Evolutionary conservation across 2,329 filamentous ascomycete genomes (phyloP), one percentile per base, ranked within the genome.

Genomic region (Ophiocordyceps unilateralis): DNA sequence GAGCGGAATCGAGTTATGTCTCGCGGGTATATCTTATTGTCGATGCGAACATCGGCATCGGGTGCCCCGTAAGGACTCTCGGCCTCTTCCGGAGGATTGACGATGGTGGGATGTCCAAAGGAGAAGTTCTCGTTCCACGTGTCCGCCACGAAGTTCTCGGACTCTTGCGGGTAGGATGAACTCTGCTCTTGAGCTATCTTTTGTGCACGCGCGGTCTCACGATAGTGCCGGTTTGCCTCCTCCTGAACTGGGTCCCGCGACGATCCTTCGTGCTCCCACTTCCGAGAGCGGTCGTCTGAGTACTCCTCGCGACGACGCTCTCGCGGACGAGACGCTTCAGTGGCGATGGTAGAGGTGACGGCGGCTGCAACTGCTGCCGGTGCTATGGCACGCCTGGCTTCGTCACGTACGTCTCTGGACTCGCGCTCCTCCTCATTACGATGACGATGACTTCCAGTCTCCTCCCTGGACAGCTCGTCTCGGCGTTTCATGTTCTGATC

Each of bases 1-100:
- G 56, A 50, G 10, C 55, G 50, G 53, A 67, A 62, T 38, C 54
- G 56, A 45, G 57, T 47, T 43, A 75, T 56, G 24, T 78, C 70
- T 36, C 56, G 55, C 5, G 76, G 76, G 43, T 67, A 63, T 47
- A 79, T 66, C 46, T 71, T 58, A 50, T 77, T 70, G 53, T 80
- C 76, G 45, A 78, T 70, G 42, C 62, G 64, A 43, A 80, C 74
- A 54, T 81, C 76, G n/a, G 76, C 76, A 51, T 81, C 65, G 2
- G 76, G 76, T 8, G 58, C 70, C 47, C 70, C 72, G 44, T 72
- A 81, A 9, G 58, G 66, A 43, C 64, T 68, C 56, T 69, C 69
- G 36, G 65, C 63, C 4, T 47, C 42, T 12, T 66, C 65, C 19
- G 73, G 73, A 11, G 75, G 73, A 2, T 72, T 71, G 42, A 72